Evolutionary conservation across 106 monocot species (phyloP).

Genomic region (Amphibolis antarctica): DNA sequence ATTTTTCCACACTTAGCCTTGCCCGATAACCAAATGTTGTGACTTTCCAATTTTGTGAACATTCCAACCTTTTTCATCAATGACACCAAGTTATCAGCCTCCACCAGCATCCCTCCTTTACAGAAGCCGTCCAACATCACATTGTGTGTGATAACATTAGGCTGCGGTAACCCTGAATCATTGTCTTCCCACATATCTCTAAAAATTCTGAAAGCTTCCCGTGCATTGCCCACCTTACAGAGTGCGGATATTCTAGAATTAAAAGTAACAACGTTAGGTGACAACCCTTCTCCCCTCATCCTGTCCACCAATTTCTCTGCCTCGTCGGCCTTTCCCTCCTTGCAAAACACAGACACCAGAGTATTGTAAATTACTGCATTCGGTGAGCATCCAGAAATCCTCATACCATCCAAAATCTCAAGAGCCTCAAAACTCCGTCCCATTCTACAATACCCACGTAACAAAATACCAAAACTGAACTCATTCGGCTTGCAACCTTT

Average conservation of each 20-base stretch:
- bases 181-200: constrained; percentile 60
- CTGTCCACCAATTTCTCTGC: constrained; percentile 65
- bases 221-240: constrained; percentile 55
- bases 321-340: constrained; percentile 40
- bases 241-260: constrained; percentile 78
- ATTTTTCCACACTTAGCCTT: constrained; percentile 49
- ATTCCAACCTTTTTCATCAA: constrained; percentile 51
- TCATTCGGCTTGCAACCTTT: constrained; percentile 52
- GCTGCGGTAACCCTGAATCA: constrained; percentile 42
- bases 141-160: constrained; percentile 56
- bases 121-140: constrained; percentile 68
- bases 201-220: constrained; percentile 58
- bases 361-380: constrained; percentile 74
- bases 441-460: constrained; percentile 52
- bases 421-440: constrained; percentile 28
- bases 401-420: constrained; percentile 58
- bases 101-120: constrained; percentile 42
- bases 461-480: constrained; percentile 68
- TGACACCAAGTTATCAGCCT: constrained; percentile 44
- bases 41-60: constrained; percentile 43
- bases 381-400: constrained; percentile 16
- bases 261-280: constrained; percentile 83
- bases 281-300: constrained; percentile 48
- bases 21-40: constrained; percentile 74
- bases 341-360: constrained; percentile 60